Percentiles rank a stretch among this genome's conserved stretches.
phyloP scores from a whole-genome alignment of 2,329 filamentous ascomycete species.

The Ophiostoma triangulosporum region DNA sequence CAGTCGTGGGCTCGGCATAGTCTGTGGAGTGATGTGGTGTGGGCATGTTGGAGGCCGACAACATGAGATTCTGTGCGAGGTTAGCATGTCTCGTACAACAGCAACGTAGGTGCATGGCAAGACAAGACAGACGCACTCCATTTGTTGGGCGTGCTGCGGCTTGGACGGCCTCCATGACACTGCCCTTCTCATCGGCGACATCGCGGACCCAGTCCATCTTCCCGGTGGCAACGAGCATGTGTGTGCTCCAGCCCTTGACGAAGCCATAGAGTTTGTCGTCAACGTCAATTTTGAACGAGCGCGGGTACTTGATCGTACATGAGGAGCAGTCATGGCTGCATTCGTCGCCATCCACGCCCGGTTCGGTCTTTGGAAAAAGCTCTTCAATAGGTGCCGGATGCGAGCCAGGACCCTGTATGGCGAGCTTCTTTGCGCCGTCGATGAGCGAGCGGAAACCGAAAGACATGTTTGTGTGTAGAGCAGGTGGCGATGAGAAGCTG shows the following conservation, averaged over 20 bases:
- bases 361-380: constrained; percentile 63
- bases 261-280: constrained; percentile 70
- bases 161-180: constrained; percentile 65
- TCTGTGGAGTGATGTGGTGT: constrained; percentile 52
- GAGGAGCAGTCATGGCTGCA: constrained; percentile 76
- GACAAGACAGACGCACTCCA: constrained; percentile 29
- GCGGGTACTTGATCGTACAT: constrained; percentile 68
- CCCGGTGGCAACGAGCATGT: constrained; percentile 85
- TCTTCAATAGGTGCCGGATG: constrained; percentile 18
- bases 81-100: neutral
- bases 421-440: constrained; percentile 24
- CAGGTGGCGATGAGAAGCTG: neutral
- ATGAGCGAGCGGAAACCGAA: constrained; percentile 29
- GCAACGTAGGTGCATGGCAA: neutral
- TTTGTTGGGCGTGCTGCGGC: constrained; percentile 46
- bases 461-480: constrained; percentile 25
- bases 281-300: constrained; percentile 58
- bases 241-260: constrained; percentile 77
- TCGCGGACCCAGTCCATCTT: constrained; percentile 85
- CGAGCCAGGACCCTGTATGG: constrained; percentile 14
- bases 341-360: constrained; percentile 72
- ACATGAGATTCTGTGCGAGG: constrained; percentile 58
- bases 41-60: constrained; percentile 85
- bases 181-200: constrained; percentile 76
- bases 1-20: constrained; percentile 58